These are phyloP conservation scores for Irpex sp. DNA, from an alignment of 1,284 basidiomycete species.

Conservation along the genomic window DNA sequence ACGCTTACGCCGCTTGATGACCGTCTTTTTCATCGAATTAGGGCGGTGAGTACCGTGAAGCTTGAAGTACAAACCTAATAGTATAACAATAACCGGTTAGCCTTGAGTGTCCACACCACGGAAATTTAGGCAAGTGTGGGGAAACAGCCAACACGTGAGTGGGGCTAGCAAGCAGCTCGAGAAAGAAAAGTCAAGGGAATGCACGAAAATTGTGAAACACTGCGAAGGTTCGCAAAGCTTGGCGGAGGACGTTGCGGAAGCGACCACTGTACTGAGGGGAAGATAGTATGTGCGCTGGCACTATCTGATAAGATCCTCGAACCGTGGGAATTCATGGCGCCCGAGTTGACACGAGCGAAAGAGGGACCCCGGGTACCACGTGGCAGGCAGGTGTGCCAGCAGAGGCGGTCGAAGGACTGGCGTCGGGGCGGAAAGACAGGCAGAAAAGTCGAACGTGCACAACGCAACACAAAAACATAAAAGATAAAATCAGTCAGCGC, in stretches of 20 bases:
- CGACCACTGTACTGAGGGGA: neutral
- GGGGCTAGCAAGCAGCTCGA: no score
- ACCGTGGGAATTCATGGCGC: slow-evolving; percentile 6
- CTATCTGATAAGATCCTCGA: slow-evolving; percentile 23
- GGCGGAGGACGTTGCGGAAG: slow-evolving; percentile 1
- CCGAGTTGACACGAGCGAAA: slow-evolving; percentile 7
- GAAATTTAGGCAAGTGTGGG: slow-evolving; percentile 5
- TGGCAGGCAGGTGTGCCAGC: neutral
- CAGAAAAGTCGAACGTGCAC: slow-evolving; percentile 1
- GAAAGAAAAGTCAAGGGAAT: no score
- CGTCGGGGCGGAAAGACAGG: neutral
- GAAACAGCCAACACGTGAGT: no score
- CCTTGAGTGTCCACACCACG: neutral
- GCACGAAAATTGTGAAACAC: slow-evolving; percentile 5
- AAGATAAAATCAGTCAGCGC: neutral
- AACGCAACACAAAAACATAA: neutral
- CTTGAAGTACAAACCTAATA: slow-evolving; percentile 92
- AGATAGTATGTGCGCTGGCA: slow-evolving; percentile 3
- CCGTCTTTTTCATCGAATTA: slow-evolving; percentile 98
- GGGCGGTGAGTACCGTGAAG: slow-evolving; percentile 96
- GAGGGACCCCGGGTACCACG: slow-evolving; percentile 1
- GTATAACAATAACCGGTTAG: neutral
- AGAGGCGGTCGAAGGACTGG: neutral
- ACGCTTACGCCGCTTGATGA: slow-evolving; percentile 97
- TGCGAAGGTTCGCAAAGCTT: slow-evolving; percentile 3